These are phyloP conservation scores for Boletus vermiculosoides DNA, from an alignment of 768 basidiomycete species.

Conservation along the genomic window DNA sequence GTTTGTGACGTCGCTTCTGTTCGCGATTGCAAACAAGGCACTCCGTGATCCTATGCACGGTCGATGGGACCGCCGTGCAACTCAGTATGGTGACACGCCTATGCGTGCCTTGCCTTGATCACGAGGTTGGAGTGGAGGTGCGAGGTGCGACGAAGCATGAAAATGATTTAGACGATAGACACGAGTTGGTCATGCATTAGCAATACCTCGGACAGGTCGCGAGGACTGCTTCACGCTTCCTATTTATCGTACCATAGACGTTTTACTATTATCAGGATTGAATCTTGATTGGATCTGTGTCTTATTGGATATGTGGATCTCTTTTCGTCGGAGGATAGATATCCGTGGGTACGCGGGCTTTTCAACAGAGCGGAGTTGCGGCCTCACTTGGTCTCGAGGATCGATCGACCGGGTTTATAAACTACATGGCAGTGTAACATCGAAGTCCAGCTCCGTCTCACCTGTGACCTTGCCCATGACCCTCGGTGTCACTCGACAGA, in stretches of 20 bases:
- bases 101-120: slow-evolving; percentile 33
- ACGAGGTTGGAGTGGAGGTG: neutral
- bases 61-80: slow-evolving; percentile 41
- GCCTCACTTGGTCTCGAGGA: neutral
- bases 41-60: slow-evolving; percentile 60
- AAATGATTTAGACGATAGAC: slow-evolving; percentile 3
- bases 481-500: too few relatives aligned
- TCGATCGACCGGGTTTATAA: neutral
- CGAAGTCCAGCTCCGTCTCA: neutral
- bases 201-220: slow-evolving; percentile 11
- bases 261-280: slow-evolving; percentile 10
- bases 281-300: neutral
- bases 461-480: neutral
- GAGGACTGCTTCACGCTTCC: neutral
- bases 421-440: neutral
- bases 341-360: neutral
- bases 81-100: slow-evolving; percentile 25
- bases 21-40: slow-evolving; percentile 58
- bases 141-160: neutral
- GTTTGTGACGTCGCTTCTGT: slow-evolving; percentile 52
- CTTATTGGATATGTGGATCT: neutral
- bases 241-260: slow-evolving; percentile 28
- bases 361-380: neutral
- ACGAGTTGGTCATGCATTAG: neutral
- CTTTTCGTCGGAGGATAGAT: neutral